A percentile compares a stretch with the other conserved stretches of the same genome.
Evolutionary conservation across 768 basidiomycete species (phyloP).

Genomic region (Calocybe gangraenosa): DNA sequence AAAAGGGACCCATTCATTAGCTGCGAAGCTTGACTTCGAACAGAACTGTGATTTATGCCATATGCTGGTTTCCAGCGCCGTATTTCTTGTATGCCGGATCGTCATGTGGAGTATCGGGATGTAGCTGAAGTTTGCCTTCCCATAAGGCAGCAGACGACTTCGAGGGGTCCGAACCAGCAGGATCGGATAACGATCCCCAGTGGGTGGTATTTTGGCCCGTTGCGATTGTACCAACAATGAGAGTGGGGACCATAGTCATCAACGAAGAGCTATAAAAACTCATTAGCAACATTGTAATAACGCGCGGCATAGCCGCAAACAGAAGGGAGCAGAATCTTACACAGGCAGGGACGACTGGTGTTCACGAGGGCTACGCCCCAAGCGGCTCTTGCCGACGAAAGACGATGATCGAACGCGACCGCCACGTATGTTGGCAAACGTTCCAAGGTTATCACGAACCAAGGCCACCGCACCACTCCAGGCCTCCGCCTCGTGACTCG

Average conservation of each 20-base stretch:
- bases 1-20: too few species aligned
- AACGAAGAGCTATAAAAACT: conserved; percentile 24
- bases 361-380: conserved; percentile 48
- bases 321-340: conserved; percentile 16
- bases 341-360: conserved; percentile 49
- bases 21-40: too few species aligned
- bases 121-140: conserved; percentile 83
- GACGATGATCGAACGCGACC: conserved; percentile 84
- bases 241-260: conserved; percentile 50
- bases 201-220: conserved; percentile 68
- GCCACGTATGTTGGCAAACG: conserved; percentile 81
- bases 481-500: conserved; percentile 52
- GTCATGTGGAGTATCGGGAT: conserved; percentile 75
- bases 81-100: conserved; percentile 46
- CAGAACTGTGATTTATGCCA: not conserved
- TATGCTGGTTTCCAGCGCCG: conserved; percentile 16
- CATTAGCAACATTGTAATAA: conserved; percentile 4
- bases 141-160: conserved; percentile 77
- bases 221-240: conserved; percentile 45
- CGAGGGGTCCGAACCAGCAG: conserved; percentile 73
- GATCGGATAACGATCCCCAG: conserved; percentile 62
- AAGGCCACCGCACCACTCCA: conserved; percentile 80
- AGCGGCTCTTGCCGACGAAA: conserved; percentile 78
- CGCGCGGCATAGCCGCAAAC: not conserved
- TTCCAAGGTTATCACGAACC: conserved; percentile 82